These are phyloP conservation scores for Conringia planisiliqua DNA, from an alignment of 345 rosid genomes.

Conservation along the genomic window DNA sequence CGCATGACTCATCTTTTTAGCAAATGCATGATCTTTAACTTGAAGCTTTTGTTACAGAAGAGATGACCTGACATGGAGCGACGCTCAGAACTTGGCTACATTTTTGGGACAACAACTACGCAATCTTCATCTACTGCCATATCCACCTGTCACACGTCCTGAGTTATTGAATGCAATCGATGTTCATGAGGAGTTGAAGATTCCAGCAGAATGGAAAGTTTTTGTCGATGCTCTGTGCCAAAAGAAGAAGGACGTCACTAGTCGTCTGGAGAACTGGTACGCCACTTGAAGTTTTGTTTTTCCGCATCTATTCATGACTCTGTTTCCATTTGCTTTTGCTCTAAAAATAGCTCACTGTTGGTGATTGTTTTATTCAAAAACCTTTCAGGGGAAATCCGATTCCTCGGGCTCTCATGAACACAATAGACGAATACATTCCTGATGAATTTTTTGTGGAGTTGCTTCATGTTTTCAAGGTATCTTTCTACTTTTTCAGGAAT, in stretches of 20 bases:
- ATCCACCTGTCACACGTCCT: conserved; percentile 48
- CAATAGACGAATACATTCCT: conserved; percentile 70
- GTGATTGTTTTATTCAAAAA: conserved; percentile 16
- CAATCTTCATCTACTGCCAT: conserved; percentile 71
- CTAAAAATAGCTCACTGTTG: not conserved
- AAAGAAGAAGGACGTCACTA: conserved; percentile 49
- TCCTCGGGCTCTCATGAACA: conserved; percentile 57
- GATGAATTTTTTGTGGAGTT: conserved; percentile 61
- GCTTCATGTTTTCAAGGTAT: conserved; percentile 55
- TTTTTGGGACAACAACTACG: conserved; percentile 80
- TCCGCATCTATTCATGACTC: not conserved
- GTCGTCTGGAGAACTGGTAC: conserved; percentile 70
- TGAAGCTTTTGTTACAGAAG: conserved; percentile 54
- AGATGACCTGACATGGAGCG: conserved; percentile 60
- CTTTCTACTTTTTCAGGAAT: not conserved
- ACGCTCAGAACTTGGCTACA: conserved; percentile 57
- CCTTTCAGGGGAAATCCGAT: conserved; percentile 81
- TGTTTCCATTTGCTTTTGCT: conserved; percentile 4
- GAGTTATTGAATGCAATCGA: conserved; percentile 36
- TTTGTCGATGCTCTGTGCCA: conserved; percentile 45
- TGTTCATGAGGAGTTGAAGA: conserved; percentile 32
- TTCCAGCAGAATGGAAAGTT: conserved; percentile 71
- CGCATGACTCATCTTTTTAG: not conserved
- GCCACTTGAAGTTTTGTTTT: not conserved
- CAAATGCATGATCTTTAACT: conserved; percentile 12